phyloP scores from a whole-genome alignment of 306 rosid genomes.

The Lathyrus sativus region DNA sequence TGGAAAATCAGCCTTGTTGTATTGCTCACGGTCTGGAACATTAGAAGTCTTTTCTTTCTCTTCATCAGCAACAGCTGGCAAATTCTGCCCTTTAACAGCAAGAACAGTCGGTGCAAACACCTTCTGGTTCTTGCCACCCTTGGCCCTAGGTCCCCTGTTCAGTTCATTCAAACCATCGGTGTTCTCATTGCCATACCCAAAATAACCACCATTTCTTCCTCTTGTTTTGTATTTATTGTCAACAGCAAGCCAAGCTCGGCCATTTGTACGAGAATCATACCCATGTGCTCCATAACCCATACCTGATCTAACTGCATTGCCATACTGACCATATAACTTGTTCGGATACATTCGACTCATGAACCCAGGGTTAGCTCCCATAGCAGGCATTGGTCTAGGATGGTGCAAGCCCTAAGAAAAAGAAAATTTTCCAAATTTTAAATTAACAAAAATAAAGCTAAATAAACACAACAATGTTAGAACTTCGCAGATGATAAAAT shows the following conservation, averaged over 20 bases:
- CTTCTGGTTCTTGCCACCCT: slow-evolving; percentile 76
- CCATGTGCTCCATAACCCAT: slow-evolving; percentile 85
- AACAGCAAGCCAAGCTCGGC: slow-evolving; percentile 80
- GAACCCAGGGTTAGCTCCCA: slow-evolving; percentile 65
- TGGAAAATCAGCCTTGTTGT: slow-evolving; percentile 66
- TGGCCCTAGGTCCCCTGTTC: slow-evolving; percentile 90
- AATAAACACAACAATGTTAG: not conserved
- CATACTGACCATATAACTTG: slow-evolving; percentile 78
- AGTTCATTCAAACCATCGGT: slow-evolving; percentile 88
- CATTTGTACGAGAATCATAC: slow-evolving; percentile 75
- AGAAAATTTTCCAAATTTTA: not conserved
- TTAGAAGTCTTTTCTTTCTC: slow-evolving; percentile 58
- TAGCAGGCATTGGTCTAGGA: slow-evolving; percentile 81
- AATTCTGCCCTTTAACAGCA: slow-evolving; percentile 69
- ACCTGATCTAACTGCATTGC: slow-evolving; percentile 72
- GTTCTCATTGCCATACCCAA: slow-evolving; percentile 86
- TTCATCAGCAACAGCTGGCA: slow-evolving; percentile 54
- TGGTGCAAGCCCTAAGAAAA: slow-evolving; percentile 74
- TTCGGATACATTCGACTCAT: slow-evolving; percentile 74
- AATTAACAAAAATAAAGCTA: not conserved
- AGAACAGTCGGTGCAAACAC: slow-evolving; percentile 57
- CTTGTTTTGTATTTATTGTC: slow-evolving; percentile 81
- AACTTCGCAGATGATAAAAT: too few species aligned
- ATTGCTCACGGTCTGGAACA: slow-evolving; percentile 69
- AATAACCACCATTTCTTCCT: slow-evolving; percentile 81